Conservation (phyloP, 139 green algal genomes). For the Asterochloris erici region DNA sequence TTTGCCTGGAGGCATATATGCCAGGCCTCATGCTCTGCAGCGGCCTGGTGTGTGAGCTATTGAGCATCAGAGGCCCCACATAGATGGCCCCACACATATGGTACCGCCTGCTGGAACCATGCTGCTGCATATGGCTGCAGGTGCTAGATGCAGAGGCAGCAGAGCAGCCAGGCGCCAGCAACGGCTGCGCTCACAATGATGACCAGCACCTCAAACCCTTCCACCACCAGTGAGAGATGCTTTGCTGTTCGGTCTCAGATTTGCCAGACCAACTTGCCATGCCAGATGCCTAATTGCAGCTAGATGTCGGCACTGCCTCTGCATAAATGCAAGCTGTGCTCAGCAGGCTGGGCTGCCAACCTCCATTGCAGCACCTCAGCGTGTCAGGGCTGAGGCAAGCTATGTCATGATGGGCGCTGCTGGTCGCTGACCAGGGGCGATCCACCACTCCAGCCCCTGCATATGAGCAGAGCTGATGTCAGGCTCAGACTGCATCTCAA, state of each 20-base stretch:
- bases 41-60: too few relatives aligned
- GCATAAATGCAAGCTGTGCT: not conserved
- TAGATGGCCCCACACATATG: too few relatives aligned
- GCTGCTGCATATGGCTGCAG: not conserved
- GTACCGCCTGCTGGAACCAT: too few relatives aligned
- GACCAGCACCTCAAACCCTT: slow-evolving; percentile 71
- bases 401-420: not conserved
- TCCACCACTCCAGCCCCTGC: too few relatives aligned
- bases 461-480: too few relatives aligned
- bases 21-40: too few relatives aligned
- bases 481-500: not conserved
- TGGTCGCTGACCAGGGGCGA: too few relatives aligned
- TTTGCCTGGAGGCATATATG: too few relatives aligned
- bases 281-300: not conserved
- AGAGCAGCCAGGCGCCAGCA: slow-evolving; percentile 35
- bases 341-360: not conserved
- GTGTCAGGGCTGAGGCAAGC: not conserved
- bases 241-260: not conserved
- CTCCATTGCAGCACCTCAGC: not conserved
- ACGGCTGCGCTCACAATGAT: slow-evolving; percentile 34
- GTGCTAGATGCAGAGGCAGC: slow-evolving; percentile 59
- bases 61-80: too few relatives aligned
- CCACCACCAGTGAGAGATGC: slow-evolving; percentile 5
- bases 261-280: not conserved
- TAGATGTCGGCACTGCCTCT: not conserved